Base-by-base conservation (phyloP, 164 flowering plant species). In the Houttuynia cordata region DNA sequence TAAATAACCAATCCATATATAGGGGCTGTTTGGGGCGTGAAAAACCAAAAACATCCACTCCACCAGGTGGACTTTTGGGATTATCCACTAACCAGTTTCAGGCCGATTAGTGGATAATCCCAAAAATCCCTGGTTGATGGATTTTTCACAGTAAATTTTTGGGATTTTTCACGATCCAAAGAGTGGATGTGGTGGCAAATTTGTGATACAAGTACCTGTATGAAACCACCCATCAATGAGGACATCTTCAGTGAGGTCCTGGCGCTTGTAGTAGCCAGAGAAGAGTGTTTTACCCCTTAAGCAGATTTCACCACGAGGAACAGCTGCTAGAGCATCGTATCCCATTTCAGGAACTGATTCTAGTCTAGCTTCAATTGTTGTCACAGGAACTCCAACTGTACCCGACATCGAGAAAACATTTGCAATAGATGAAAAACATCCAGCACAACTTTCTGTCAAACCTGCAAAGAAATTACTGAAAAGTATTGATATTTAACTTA, bases 321-420 rank as follows among this genome's bases (percentile, higher is more conserved):
- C 64, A 24, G 22, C 66, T 22, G 96, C 74, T 41, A 88, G 80
- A 57, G 97, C 96, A 74, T 94, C 91, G 62, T 94, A 94, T 53
- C 91, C 97, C 99, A 94, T 84, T 62, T 94, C 96, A 15, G 97
- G 96, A 25, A 94, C 97, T 13, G 96, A 85, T 71, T 88, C 99
- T 25, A 94, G 94, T 72, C 96, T 84, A 58, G 87, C 90, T 68
- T 94, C 99, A 8, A 87, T 78, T 52, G 96, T 77, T 50, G 85
- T 59, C 64, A 83, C 71, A 21, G 97, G 97, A 17, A 87, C 83
- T 14, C 99, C 99, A 19, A 94, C 96, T 24, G 96, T 81, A 58
- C 97, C 96, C 24, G 80, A 59, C 99, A 94, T 94, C 7, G 85
- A 64, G 57, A 71, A 77, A 56, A 74, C 92, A 71, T 91, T 73